phyloP scores from a whole-genome alignment of 768 basidiomycete genomes.

The Tubosaeta sp. region DNA sequence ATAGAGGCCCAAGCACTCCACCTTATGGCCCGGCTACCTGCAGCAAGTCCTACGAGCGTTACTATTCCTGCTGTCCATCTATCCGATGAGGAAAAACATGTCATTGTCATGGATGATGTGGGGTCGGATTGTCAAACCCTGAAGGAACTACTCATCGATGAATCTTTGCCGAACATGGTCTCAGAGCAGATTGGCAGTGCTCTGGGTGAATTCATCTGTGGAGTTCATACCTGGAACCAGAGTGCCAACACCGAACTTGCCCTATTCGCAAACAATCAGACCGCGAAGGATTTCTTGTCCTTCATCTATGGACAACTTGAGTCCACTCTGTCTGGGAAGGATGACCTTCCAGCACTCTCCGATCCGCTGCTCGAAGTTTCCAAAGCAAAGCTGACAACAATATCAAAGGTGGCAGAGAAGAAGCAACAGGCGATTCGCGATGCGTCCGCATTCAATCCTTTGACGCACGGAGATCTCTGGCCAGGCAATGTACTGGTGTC shows the following conservation, averaged over 20 bases:
- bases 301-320: conserved; percentile 44
- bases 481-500: conserved; percentile 61
- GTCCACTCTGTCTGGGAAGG: conserved; percentile 33
- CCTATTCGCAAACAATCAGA: conserved; percentile 38
- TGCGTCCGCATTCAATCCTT: conserved; percentile 24
- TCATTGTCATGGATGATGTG: conserved; percentile 61
- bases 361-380: conserved; percentile 40
- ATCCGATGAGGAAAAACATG: conserved; percentile 46
- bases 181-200: conserved; percentile 46
- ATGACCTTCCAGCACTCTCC: conserved; percentile 32
- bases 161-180: conserved; percentile 24
- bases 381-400: conserved; percentile 32
- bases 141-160: conserved; percentile 39
- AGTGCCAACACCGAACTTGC: conserved; percentile 26
- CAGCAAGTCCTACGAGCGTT: conserved; percentile 32
- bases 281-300: conserved; percentile 40
- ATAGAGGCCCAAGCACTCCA: conserved; percentile 47
- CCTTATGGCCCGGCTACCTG: conserved; percentile 36
- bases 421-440: conserved; percentile 30
- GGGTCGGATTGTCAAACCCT: conserved; percentile 37
- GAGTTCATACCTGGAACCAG: conserved; percentile 49
- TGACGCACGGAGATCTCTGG: conserved; percentile 63
- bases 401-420: conserved; percentile 32
- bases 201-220: conserved; percentile 53
- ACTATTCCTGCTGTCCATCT: conserved; percentile 47